Evolutionary conservation across 2,329 filamentous ascomycete genomes (phyloP).

Genomic region (Macroventuria anomochaeta): DNA sequence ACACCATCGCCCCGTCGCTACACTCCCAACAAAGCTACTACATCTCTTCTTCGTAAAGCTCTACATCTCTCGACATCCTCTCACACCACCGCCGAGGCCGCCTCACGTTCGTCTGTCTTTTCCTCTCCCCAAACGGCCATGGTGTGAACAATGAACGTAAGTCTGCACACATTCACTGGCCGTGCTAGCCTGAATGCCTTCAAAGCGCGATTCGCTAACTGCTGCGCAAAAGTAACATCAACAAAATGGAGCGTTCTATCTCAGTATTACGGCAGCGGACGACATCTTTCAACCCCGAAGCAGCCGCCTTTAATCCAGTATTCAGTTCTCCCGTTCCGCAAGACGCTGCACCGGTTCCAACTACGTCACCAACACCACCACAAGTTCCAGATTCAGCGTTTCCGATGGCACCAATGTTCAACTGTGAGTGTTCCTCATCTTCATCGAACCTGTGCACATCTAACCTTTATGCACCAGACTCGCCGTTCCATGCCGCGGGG

Average conservation of each 20-base stretch:
- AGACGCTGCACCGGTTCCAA: background rate
- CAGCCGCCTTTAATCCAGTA: slow-evolving; percentile 13
- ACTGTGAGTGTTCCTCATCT: background rate
- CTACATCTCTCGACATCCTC: no score
- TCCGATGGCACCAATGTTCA: slow-evolving; percentile 9
- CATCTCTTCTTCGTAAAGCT: no score
- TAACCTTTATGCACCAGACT: background rate
- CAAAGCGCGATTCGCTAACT: background rate
- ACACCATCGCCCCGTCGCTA: background rate
- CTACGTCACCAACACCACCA: background rate
- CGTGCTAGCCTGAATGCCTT: background rate
- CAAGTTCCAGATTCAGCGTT: background rate
- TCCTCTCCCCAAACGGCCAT: background rate
- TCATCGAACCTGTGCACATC: background rate
- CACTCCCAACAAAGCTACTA: background rate
- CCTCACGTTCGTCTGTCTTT: background rate
- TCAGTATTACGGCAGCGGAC: background rate
- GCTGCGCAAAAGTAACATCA: background rate
- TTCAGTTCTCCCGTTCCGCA: background rate
- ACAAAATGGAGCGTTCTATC: slow-evolving; percentile 3
- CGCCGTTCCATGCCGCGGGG: background rate
- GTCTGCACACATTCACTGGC: background rate
- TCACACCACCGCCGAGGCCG: background rate
- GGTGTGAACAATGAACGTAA: background rate
- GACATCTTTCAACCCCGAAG: slow-evolving; percentile 18